A percentile compares a stretch with the other conserved stretches of the same genome.
Conservation (phyloP, 768 basidiomycete genomes). For the Amylocystis lapponica region DNA sequence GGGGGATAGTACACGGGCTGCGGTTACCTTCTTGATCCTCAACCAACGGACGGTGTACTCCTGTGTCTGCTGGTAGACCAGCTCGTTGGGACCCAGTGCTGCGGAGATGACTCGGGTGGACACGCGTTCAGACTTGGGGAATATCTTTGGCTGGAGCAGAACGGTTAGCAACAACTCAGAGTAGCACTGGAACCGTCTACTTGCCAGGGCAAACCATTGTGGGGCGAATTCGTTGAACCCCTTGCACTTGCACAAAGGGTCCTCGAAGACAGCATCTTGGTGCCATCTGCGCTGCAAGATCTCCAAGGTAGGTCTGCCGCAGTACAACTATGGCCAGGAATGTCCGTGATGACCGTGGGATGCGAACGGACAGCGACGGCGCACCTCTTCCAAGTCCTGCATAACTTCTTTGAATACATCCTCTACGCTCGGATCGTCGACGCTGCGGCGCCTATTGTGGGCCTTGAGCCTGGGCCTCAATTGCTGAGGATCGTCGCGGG, state of each 20-base stretch:
- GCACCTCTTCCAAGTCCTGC: slow-evolving; percentile 47
- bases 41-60: slow-evolving; percentile 53
- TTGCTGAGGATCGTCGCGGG: slow-evolving; percentile 8
- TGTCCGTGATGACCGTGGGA: background rate
- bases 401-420: slow-evolving; percentile 39
- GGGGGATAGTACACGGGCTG: too few species aligned
- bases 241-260: slow-evolving; percentile 44
- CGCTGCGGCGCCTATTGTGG: slow-evolving; percentile 9
- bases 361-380: slow-evolving; percentile 5
- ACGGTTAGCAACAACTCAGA: background rate
- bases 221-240: slow-evolving; percentile 45
- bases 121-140: slow-evolving; percentile 44
- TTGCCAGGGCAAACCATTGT: slow-evolving; percentile 37
- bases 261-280: slow-evolving; percentile 53
- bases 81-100: slow-evolving; percentile 49
- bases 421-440: slow-evolving; percentile 9
- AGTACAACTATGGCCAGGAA: slow-evolving; percentile 38
- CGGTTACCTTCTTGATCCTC: slow-evolving; percentile 47
- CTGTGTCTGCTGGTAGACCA: slow-evolving; percentile 55
- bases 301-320: slow-evolving; percentile 44
- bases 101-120: slow-evolving; percentile 55
- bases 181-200: slow-evolving; percentile 15
- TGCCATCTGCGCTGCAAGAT: slow-evolving; percentile 50
- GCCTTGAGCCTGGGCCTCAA: too few species aligned
- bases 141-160: slow-evolving; percentile 44